phyloP scores from a whole-genome alignment of 2,329 filamentous ascomycete species.

The Exophiala sp. region DNA sequence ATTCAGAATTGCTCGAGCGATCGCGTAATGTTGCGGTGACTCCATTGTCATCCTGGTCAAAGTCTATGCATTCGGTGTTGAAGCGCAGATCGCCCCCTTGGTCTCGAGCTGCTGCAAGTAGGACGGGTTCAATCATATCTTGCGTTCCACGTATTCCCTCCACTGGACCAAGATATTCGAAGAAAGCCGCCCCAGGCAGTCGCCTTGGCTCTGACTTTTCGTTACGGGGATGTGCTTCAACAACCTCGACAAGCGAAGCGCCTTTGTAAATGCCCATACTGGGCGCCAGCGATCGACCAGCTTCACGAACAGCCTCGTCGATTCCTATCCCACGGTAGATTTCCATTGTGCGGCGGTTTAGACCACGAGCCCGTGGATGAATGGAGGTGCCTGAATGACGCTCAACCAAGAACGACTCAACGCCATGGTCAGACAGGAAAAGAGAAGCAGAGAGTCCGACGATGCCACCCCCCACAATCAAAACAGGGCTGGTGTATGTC shows the following conservation, averaged over 20 bases:
- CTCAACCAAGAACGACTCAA: conserved; percentile 5
- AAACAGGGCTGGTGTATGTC: conserved; percentile 27
- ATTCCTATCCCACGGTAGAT: conserved; percentile 25
- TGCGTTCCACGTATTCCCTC: conserved; percentile 29
- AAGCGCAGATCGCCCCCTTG: conserved; percentile 36
- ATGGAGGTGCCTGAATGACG: conserved; percentile 2
- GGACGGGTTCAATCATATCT: conserved; percentile 39
- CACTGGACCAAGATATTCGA: background rate
- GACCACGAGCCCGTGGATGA: conserved; percentile 4
- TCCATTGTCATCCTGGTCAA: conserved; percentile 28
- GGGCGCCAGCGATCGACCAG: background rate
- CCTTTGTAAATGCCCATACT: background rate
- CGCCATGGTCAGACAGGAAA: conserved; percentile 4
- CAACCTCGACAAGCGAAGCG: background rate
- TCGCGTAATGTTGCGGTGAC: conserved; percentile 30
- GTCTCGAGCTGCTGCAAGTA: conserved; percentile 33
- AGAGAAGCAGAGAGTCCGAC: conserved; percentile 39
- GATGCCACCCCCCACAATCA: conserved; percentile 44
- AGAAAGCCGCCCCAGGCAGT: conserved; percentile 30
- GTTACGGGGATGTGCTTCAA: conserved; percentile 10
- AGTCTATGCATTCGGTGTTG: conserved; percentile 29
- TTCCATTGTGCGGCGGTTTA: conserved; percentile 36
- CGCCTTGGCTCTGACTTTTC: conserved; percentile 26
- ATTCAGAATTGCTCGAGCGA: conserved; percentile 1
- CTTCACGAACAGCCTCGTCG: conserved; percentile 2